Evolutionary conservation across 495 filamentous ascomycete species (phyloP).

Genomic region (Podospora appendiculata): DNA sequence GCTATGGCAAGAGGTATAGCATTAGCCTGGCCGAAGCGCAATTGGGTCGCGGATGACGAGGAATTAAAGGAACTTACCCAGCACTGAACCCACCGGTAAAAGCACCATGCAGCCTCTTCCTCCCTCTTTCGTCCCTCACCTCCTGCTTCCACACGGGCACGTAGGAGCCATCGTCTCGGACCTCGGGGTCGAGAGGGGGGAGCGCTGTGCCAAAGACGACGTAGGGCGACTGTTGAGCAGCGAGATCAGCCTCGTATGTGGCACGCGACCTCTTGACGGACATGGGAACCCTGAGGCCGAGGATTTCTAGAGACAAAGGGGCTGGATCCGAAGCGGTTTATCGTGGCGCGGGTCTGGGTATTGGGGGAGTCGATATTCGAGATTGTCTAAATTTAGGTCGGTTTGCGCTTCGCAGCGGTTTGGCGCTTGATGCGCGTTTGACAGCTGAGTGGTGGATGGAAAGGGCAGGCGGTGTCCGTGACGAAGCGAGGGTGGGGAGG

Average conservation of each 20-base stretch:
- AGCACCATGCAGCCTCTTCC: conserved; percentile 88
- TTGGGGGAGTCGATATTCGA: neutral
- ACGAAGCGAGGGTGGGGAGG: neutral
- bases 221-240: conserved; percentile 67
- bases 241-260: conserved; percentile 69
- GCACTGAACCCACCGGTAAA: conserved; percentile 97
- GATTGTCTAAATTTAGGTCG: neutral
- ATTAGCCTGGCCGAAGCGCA: neutral
- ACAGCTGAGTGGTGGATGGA: neutral
- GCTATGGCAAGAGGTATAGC: conserved; percentile 31
- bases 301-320: neutral
- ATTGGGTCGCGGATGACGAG: neutral
- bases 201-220: conserved; percentile 81
- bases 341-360: no score
- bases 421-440: neutral
- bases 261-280: conserved; percentile 73
- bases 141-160: conserved; percentile 96
- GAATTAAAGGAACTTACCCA: conserved; percentile 50
- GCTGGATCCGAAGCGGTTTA: no score
- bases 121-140: conserved; percentile 85
- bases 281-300: conserved; percentile 38
- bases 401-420: neutral
- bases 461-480: neutral
- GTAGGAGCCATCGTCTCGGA: conserved; percentile 88
- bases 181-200: conserved; percentile 67